Percentiles rank a stretch among this genome's conserved stretches.
Evolutionary conservation across 345 rosid species (phyloP).

Genomic region (Arabis hirsuta): DNA sequence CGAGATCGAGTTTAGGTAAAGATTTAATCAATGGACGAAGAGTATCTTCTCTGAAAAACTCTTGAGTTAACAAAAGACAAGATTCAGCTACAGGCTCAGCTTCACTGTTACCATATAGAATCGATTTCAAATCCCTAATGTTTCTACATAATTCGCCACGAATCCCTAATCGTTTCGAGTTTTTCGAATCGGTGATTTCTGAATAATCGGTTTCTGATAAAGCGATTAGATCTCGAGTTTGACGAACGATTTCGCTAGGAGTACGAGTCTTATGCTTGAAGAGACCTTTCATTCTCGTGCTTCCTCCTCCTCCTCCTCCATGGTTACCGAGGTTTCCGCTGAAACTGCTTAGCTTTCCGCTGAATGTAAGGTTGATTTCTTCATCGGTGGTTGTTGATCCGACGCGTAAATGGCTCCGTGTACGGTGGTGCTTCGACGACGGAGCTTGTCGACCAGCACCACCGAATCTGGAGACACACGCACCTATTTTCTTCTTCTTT

Average conservation of each 20-base stretch:
- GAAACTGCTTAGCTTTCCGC: constrained; percentile 39
- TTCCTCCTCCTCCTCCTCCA: constrained; percentile 11
- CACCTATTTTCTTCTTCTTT: constrained; percentile 34
- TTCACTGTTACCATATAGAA: constrained; percentile 90
- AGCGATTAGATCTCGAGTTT: constrained; percentile 35
- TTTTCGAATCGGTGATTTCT: background rate
- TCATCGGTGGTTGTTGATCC: constrained; percentile 42
- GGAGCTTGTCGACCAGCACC: constrained; percentile 40
- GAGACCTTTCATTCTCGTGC: constrained; percentile 40
- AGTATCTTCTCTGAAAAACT: constrained; percentile 83
- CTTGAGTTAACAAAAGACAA: constrained; percentile 77
- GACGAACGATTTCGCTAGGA: constrained; percentile 31
- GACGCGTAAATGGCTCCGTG: constrained; percentile 43
- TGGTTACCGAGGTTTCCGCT: constrained; percentile 41
- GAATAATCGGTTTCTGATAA: constrained; percentile 6
- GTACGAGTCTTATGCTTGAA: constrained; percentile 35
- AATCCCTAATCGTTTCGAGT: constrained; percentile 30
- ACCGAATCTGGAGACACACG: constrained; percentile 47
- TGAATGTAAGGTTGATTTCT: constrained; percentile 28
- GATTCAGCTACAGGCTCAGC: constrained; percentile 88
- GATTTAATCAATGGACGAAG: constrained; percentile 69
- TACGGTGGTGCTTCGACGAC: constrained; percentile 46
- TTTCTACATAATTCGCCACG: constrained; percentile 63
- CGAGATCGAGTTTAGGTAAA: constrained; percentile 79
- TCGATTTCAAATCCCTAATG: constrained; percentile 77